These are phyloP conservation scores for Limonium bicolor DNA, from an alignment of 148 eudicot genomes.

Conservation along the genomic window DNA sequence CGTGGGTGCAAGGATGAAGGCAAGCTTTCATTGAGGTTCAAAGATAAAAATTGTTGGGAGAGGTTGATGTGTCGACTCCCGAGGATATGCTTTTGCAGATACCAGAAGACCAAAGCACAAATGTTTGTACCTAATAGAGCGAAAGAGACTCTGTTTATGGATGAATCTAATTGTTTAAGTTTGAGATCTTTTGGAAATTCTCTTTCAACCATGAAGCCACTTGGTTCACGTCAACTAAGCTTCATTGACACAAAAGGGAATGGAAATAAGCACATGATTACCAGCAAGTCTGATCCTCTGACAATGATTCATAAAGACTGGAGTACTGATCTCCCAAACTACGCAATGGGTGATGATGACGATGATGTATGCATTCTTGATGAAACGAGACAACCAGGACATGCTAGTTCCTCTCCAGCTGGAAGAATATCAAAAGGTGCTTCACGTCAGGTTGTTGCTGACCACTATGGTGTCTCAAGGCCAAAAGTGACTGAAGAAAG, in stretches of 20 bases:
- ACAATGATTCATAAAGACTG: slow-evolving; percentile 16
- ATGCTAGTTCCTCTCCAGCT: not conserved
- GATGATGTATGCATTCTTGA: slow-evolving; percentile 62
- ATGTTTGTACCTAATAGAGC: slow-evolving; percentile 15
- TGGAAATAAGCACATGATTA: slow-evolving; percentile 6
- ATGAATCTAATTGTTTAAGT: not conserved
- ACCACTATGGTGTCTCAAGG: no score
- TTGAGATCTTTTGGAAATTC: not conserved
- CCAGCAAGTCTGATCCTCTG: slow-evolving; percentile 7
- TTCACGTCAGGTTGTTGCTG: no score
- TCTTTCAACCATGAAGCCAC: slow-evolving; percentile 9
- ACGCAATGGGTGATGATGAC: slow-evolving; percentile 12
- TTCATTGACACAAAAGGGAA: slow-evolving; percentile 12
- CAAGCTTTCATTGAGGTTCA: slow-evolving; percentile 10
- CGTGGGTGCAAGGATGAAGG: slow-evolving; percentile 8
- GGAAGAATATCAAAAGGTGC: not conserved
- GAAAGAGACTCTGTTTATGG: slow-evolving; percentile 10
- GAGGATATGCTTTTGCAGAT: not conserved
- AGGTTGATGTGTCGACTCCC: not conserved
- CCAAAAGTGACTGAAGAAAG: not conserved
- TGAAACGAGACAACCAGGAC: slow-evolving; percentile 32
- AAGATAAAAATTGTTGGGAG: slow-evolving; percentile 7
- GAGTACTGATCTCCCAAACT: slow-evolving; percentile 9
- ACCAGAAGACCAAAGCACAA: slow-evolving; percentile 3
- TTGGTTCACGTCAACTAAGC: slow-evolving; percentile 7